Conservation (phyloP, 176 grass and related monocot species). For the Elaeis guineensis region DNA sequence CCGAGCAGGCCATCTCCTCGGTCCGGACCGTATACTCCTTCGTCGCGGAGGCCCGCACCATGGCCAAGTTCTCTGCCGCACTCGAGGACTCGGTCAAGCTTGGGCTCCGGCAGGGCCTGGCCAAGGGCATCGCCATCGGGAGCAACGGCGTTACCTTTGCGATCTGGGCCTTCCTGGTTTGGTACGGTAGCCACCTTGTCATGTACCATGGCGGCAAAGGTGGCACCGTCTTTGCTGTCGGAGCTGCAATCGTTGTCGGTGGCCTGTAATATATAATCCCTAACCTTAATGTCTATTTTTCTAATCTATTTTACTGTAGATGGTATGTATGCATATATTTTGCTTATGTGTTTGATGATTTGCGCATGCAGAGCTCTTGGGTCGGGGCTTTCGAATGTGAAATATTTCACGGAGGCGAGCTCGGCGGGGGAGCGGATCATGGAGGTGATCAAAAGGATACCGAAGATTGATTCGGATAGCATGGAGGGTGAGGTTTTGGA, state of each 20-base stretch:
- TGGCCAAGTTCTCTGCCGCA: slow-evolving; percentile 52
- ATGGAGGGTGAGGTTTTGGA: slow-evolving; percentile 46
- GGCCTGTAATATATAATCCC: slow-evolving; percentile 39
- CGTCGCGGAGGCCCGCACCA: slow-evolving; percentile 51
- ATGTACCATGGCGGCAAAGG: slow-evolving; percentile 81
- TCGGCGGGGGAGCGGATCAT: slow-evolving; percentile 52
- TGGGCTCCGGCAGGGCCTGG: slow-evolving; percentile 73
- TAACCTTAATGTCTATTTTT: not conserved
- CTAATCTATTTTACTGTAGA: no score
- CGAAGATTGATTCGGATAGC: slow-evolving; percentile 84
- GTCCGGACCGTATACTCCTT: slow-evolving; percentile 85
- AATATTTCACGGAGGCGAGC: slow-evolving; percentile 90
- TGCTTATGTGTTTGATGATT: not conserved
- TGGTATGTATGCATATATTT: no score
- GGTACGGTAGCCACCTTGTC: slow-evolving; percentile 91
- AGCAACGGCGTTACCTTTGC: slow-evolving; percentile 82
- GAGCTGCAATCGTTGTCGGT: slow-evolving; percentile 53
- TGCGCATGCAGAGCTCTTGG: slow-evolving; percentile 49
- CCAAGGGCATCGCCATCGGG: slow-evolving; percentile 85
- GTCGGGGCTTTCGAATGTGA: slow-evolving; percentile 79
- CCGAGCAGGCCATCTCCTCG: slow-evolving; percentile 83
- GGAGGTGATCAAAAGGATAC: slow-evolving; percentile 60
- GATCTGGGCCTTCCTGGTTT: slow-evolving; percentile 77
- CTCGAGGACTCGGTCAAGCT: slow-evolving; percentile 64
- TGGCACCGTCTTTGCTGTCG: slow-evolving; percentile 82